A percentile compares a stretch with the other conserved stretches of the same genome.
Evolutionary conservation across 148 eudicot genomes (phyloP).

Genomic region (Camellia lanceoleosa): DNA sequence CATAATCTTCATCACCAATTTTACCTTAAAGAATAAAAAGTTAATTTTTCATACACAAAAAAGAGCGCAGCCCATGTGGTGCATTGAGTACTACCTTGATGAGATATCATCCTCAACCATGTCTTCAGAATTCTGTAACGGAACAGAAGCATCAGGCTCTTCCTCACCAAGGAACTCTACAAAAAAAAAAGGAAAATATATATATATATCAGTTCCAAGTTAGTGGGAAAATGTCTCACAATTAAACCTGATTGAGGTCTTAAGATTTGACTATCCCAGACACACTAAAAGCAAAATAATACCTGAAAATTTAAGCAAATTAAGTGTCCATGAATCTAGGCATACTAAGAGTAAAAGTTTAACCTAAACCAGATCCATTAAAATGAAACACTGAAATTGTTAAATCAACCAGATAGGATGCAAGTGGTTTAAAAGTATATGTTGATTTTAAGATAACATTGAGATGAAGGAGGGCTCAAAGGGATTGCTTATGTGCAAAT

Average conservation of each 20-base stretch:
- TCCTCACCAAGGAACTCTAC: slow-evolving; percentile 67
- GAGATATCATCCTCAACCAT: slow-evolving; percentile 77
- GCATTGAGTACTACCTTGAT: slow-evolving; percentile 55
- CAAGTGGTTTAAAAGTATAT: neutral
- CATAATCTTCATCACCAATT: neutral
- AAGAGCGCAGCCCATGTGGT: neutral
- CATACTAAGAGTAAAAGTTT: neutral
- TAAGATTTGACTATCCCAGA: neutral
- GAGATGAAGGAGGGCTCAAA: too few relatives aligned
- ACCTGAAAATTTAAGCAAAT: neutral
- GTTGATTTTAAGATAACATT: neutral
- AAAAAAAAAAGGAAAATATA: neutral
- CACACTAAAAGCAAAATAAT: neutral
- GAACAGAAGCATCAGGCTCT: slow-evolving; percentile 58
- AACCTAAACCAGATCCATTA: neutral
- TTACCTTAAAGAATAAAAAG: neutral
- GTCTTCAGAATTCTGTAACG: slow-evolving; percentile 53
- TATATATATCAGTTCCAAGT: neutral
- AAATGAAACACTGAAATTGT: neutral
- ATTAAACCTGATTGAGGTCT: neutral
- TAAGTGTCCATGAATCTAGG: neutral
- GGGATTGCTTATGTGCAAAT: too few relatives aligned
- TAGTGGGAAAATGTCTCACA: neutral
- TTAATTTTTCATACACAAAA: neutral
- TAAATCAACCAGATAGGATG: neutral